A percentile compares a stretch with the other conserved stretches of the same genome.
Evolutionary conservation across 768 basidiomycete species (phyloP).

Genomic region (Trichaptum fuscoviolaceum): DNA sequence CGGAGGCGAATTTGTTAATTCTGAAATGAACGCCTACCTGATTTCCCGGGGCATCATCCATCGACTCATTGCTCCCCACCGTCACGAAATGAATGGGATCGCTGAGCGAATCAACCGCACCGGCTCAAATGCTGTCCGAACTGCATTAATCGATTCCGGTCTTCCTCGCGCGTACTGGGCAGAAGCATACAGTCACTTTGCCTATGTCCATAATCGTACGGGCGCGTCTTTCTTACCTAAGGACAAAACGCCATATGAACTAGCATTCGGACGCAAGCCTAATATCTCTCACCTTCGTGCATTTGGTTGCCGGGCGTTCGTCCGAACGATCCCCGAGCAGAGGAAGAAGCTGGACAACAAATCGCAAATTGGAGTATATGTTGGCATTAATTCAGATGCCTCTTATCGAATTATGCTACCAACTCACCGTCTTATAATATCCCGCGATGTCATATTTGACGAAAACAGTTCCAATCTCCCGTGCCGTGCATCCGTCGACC

Average conservation of each 20-base stretch:
- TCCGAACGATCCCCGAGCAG: constrained; percentile 18
- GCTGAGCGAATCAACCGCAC: constrained; percentile 25
- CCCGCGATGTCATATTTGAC: neutral
- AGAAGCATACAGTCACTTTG: neutral
- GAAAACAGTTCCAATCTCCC: neutral
- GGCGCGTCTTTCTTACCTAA: neutral
- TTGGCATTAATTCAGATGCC: neutral
- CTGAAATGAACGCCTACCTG: constrained; percentile 17
- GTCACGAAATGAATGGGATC: constrained; percentile 26
- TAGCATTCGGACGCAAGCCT: constrained; percentile 17
- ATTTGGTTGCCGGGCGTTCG: constrained; percentile 26
- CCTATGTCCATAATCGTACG: neutral
- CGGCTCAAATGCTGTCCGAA: constrained; percentile 19
- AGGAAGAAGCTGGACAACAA: constrained; percentile 14
- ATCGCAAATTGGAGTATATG: neutral
- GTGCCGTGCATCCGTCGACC: neutral
- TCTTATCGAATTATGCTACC: neutral
- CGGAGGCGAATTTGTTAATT: constrained; percentile 25
- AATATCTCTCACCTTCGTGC: constrained; percentile 25
- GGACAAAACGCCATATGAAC: constrained; percentile 16
- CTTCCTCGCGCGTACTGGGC: constrained; percentile 20
- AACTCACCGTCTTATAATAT: neutral
- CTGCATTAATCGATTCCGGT: constrained; percentile 19
- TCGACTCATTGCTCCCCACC: constrained; percentile 23
- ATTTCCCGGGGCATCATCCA: constrained; percentile 18